Percentiles rank a stretch among this genome's conserved stretches.
Evolutionary conservation across 73 alveolate genomes (phyloP).

Genomic region (Symbiodinium pilosum): DNA sequence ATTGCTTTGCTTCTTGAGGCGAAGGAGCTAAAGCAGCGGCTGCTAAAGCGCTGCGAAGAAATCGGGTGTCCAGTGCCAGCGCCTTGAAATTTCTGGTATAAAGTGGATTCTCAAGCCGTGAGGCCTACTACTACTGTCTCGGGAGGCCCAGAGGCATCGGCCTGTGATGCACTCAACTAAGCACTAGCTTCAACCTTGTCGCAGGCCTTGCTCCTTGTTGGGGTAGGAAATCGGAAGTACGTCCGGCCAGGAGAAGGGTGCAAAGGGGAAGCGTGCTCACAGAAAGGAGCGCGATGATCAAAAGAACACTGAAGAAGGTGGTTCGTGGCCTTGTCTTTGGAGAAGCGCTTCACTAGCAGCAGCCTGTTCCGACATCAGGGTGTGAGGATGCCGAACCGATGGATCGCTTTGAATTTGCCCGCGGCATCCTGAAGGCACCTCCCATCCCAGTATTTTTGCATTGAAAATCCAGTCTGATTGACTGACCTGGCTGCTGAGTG

Average conservation of each 20-base stretch:
- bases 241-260: background rate
- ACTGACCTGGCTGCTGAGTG: too few relatives aligned
- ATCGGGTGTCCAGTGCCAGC: conserved; percentile 71
- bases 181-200: too few relatives aligned
- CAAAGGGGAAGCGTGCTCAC: background rate
- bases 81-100: background rate
- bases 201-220: too few relatives aligned
- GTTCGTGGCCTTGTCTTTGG: background rate
- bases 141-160: background rate
- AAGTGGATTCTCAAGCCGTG: too few relatives aligned
- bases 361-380: too few relatives aligned
- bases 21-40: conserved; percentile 21
- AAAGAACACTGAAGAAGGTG: background rate
- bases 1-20: conserved; percentile 1
- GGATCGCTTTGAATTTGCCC: conserved; percentile 52
- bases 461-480: too few relatives aligned
- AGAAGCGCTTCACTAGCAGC: too few relatives aligned
- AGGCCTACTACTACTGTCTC: too few relatives aligned
- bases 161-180: too few relatives aligned
- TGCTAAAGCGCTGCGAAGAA: conserved; percentile 18
- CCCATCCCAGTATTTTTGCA: too few relatives aligned
- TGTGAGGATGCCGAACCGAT: conserved; percentile 9
- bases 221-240: too few relatives aligned
- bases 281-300: background rate
- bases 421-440: conserved; percentile 30